Evolutionary conservation across 1,284 basidiomycete species (phyloP).

Genomic region (Mixia osmundae): DNA sequence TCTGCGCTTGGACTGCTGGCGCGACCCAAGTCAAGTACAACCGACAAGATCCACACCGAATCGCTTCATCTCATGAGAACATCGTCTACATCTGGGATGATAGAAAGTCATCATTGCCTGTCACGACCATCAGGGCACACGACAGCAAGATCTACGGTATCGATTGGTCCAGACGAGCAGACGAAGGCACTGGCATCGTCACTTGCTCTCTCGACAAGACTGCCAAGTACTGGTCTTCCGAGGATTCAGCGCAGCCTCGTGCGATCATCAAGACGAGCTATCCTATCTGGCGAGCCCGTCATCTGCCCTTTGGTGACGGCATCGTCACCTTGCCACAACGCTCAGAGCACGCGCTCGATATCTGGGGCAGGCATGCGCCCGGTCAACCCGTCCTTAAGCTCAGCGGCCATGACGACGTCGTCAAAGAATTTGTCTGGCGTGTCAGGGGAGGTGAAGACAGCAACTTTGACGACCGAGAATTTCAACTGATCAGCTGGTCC

Average conservation of each 20-base stretch:
- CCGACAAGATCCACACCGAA: constrained; percentile 50
- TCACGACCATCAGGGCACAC: constrained; percentile 52
- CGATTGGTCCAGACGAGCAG: constrained; percentile 58
- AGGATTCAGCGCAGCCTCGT: constrained; percentile 4
- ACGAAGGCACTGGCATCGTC: constrained; percentile 56
- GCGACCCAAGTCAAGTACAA: constrained; percentile 88
- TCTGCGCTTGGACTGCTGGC: constrained; percentile 23
- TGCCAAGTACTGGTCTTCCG: constrained; percentile 39
- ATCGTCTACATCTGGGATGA: constrained; percentile 70
- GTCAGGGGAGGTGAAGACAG: constrained; percentile 30
- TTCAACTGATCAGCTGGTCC: constrained; percentile 90
- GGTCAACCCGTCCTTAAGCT: constrained; percentile 45
- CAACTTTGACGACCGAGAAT: constrained; percentile 35
- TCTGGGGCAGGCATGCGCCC: constrained; percentile 40
- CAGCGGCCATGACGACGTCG: constrained; percentile 73
- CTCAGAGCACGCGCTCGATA: constrained; percentile 57
- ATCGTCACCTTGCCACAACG: constrained; percentile 74
- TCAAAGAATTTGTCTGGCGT: constrained; percentile 96
- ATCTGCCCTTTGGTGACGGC: constrained; percentile 78
- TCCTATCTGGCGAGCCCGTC: constrained; percentile 81
- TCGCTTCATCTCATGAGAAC: constrained; percentile 67
- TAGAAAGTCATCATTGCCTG: constrained; percentile 71
- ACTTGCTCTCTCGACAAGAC: constrained; percentile 82
- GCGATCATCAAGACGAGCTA: constrained; percentile 35
- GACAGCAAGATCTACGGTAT: constrained; percentile 71